Evolutionary conservation across 2,329 filamentous ascomycete species (phyloP).

Genomic region (Pseudocercospora pini-densiflorae): DNA sequence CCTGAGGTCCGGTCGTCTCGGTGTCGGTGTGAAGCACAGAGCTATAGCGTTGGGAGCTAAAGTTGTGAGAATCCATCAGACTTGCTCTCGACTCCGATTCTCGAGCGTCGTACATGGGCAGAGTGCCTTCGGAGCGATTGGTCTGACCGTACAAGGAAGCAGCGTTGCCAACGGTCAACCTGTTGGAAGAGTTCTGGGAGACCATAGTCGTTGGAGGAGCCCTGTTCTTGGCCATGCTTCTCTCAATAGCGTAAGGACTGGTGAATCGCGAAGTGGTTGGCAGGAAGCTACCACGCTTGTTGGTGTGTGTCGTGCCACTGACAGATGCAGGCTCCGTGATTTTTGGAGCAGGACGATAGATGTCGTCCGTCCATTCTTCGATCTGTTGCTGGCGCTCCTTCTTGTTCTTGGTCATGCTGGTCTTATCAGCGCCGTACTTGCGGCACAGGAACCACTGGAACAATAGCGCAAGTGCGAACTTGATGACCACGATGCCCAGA

Average conservation of each 20-base stretch:
- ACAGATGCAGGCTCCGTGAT: slow-evolving; percentile 69
- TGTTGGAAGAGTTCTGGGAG: slow-evolving; percentile 77
- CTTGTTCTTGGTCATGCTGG: slow-evolving; percentile 77
- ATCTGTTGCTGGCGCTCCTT: slow-evolving; percentile 91
- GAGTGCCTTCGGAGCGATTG: slow-evolving; percentile 61
- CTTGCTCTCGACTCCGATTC: slow-evolving; percentile 42
- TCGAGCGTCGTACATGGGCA: slow-evolving; percentile 43
- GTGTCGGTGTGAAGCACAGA: slow-evolving; percentile 61
- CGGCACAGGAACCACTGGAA: slow-evolving; percentile 97
- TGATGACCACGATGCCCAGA: slow-evolving; percentile 80
- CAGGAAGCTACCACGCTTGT: slow-evolving; percentile 86
- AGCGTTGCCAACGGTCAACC: slow-evolving; percentile 65
- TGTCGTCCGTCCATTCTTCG: slow-evolving; percentile 97
- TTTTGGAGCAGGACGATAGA: slow-evolving; percentile 87
- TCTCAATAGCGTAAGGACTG: slow-evolving; percentile 80
- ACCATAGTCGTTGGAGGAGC: slow-evolving; percentile 89
- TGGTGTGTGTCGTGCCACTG: slow-evolving; percentile 68
- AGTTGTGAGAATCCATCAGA: slow-evolving; percentile 46
- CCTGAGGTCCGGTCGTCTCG: slow-evolving; percentile 78
- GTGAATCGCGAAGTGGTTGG: slow-evolving; percentile 96
- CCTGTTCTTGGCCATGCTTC: slow-evolving; percentile 56
- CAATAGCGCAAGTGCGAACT: slow-evolving; percentile 84
- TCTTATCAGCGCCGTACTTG: slow-evolving; percentile 82
- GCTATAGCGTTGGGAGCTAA: slow-evolving; percentile 52
- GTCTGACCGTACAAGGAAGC: slow-evolving; percentile 70